Percentiles rank a stretch among this genome's conserved stretches.
phyloP scores from a whole-genome alignment of 257 asterid species.

The Agastache rugosa region DNA sequence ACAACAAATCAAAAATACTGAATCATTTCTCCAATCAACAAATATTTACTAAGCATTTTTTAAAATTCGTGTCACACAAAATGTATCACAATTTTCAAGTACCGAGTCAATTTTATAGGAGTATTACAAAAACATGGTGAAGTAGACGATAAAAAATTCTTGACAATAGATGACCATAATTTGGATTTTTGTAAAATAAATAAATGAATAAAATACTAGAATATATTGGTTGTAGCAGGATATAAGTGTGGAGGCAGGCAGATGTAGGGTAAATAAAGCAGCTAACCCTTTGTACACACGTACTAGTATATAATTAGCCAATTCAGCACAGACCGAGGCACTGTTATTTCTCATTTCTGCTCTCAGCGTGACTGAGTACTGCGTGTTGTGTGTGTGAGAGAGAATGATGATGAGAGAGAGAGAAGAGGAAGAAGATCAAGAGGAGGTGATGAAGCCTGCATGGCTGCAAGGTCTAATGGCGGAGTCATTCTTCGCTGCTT shows the following conservation, averaged over 20 bases:
- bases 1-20: too few species aligned
- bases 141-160: neutral
- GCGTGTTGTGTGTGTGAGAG: neutral
- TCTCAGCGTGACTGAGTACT: neutral
- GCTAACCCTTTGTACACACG: constrained; percentile 33
- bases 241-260: constrained; percentile 2
- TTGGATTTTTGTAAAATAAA: neutral
- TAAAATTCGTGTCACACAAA: too few species aligned
- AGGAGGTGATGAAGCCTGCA: constrained; percentile 60
- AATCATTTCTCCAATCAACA: too few species aligned
- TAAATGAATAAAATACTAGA: neutral
- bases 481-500: constrained; percentile 70
- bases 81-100: too few species aligned
- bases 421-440: neutral
- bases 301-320: constrained; percentile 42
- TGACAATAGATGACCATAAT: neutral
- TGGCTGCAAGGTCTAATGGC: constrained; percentile 78
- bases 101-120: too few species aligned
- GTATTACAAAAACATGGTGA: too few species aligned
- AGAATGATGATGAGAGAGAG: constrained; percentile 33
- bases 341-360: neutral
- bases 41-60: too few species aligned
- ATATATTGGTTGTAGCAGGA: constrained; percentile 17
- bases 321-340: constrained; percentile 11
- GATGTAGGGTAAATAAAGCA: neutral